Conservation (phyloP, 176 grass and related monocot genomes). For the Avena sativa region DNA sequence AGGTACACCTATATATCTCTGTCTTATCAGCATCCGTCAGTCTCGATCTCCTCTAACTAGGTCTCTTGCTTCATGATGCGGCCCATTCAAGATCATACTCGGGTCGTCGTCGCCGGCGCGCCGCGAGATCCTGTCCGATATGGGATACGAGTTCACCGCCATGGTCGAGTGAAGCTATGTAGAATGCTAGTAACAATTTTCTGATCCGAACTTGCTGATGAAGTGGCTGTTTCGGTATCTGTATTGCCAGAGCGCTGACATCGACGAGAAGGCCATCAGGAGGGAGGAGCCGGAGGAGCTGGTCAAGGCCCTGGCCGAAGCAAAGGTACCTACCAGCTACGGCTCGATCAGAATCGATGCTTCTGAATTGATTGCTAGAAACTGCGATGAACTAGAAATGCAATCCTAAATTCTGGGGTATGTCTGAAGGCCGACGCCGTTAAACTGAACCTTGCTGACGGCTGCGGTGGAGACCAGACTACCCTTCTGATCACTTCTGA, state of each 20-base stretch:
- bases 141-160: conserved; percentile 75
- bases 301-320: conserved; percentile 74
- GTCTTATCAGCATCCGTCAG: not conserved
- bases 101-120: conserved; percentile 79
- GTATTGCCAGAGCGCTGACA: conserved; percentile 60
- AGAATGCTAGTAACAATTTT: not conserved
- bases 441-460: conserved; percentile 42
- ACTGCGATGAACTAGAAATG: not conserved
- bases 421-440: conserved; percentile 69
- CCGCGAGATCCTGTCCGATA: conserved; percentile 66
- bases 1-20: conserved; percentile 4
- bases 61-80: not conserved
- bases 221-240: not conserved
- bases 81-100: conserved; percentile 59
- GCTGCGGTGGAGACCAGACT: not conserved
- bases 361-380: not conserved
- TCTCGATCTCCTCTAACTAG: not conserved
- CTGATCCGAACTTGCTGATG: not conserved
- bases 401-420: not conserved
- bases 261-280: conserved; percentile 81
- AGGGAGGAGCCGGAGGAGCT: conserved; percentile 72
- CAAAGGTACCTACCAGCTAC: conserved; percentile 53
- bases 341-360: not conserved
- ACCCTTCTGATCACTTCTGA: conserved; percentile 72
- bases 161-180: conserved; percentile 50